A percentile compares a stretch with the other conserved stretches of the same genome.
phyloP scores from a whole-genome alignment of 1,139 yeast species.

The Blastobotrys indianensis region DNA sequence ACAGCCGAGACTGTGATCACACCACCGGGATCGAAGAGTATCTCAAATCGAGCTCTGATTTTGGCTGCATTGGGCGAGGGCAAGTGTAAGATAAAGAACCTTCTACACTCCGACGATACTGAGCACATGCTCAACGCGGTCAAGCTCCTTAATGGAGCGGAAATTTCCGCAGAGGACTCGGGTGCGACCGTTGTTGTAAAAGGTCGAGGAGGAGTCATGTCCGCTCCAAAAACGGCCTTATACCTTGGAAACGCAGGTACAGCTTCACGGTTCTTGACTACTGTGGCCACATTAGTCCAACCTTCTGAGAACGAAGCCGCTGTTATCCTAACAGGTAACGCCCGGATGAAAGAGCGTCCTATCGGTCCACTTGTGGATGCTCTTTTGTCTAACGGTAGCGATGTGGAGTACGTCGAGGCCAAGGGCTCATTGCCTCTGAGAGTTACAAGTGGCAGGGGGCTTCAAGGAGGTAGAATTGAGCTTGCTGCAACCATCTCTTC shows the following conservation, averaged over 20 bases:
- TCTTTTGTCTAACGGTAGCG: conserved; percentile 69
- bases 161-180: conserved; percentile 67
- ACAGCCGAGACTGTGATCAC: conserved; percentile 47
- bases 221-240: conserved; percentile 56
- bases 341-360: conserved; percentile 97
- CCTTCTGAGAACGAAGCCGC: conserved; percentile 38
- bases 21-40: conserved; percentile 98
- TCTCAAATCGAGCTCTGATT: conserved; percentile 88
- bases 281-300: conserved; percentile 78
- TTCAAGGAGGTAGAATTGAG: conserved; percentile 88
- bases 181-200: conserved; percentile 81
- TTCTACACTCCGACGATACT: conserved; percentile 92
- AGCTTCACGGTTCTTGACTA: conserved; percentile 88
- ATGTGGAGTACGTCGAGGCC: conserved; percentile 61
- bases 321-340: conserved; percentile 82
- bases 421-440: conserved; percentile 84
- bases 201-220: conserved; percentile 79
- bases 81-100: conserved; percentile 70
- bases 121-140: conserved; percentile 92
- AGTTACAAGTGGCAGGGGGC: conserved; percentile 62
- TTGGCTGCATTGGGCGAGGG: conserved; percentile 91
- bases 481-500: conserved; percentile 95
- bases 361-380: conserved; percentile 96
- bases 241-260: conserved; percentile 98
- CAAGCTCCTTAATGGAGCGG: conserved; percentile 71